Conservation (phyloP, 768 basidiomycete genomes). For the Peribolospora baueri region DNA sequence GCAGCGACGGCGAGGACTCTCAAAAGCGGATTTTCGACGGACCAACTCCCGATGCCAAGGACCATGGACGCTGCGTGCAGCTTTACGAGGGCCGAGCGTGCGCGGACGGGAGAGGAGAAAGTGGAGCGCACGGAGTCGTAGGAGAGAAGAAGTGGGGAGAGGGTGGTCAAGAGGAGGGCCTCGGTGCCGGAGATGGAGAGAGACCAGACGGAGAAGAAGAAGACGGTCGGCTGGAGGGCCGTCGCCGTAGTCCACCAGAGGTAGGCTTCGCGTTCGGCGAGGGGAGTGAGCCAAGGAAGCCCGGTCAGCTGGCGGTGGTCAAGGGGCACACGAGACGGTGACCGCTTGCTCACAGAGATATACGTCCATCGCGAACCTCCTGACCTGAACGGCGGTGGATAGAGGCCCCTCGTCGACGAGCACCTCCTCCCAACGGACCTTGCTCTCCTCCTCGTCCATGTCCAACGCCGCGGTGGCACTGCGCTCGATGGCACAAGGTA, state of each 20-base stretch:
- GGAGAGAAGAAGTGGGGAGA: constrained; percentile 42
- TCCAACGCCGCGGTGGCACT: too few relatives aligned
- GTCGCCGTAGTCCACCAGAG: constrained; percentile 7
- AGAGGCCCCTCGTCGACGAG: too few relatives aligned
- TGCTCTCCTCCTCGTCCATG: too few relatives aligned
- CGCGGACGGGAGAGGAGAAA: constrained; percentile 26
- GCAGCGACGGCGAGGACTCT: constrained; percentile 33
- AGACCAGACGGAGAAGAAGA: constrained; percentile 37
- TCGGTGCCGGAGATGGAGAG: constrained; percentile 66
- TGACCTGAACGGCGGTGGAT: too few relatives aligned
- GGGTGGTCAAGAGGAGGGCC: constrained; percentile 40
- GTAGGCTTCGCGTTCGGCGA: neutral
- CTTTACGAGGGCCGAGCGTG: constrained; percentile 28
- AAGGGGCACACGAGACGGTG: too few relatives aligned
- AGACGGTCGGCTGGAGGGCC: constrained; percentile 7
- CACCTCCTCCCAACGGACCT: too few relatives aligned
- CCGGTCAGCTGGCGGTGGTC: too few relatives aligned
- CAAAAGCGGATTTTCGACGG: constrained; percentile 9
- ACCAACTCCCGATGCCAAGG: constrained; percentile 25
- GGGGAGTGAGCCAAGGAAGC: too few relatives aligned
- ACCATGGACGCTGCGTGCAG: constrained; percentile 30
- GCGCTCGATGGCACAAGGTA: too few relatives aligned
- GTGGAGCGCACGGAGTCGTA: constrained; percentile 15
- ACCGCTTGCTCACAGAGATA: constrained; percentile 12
- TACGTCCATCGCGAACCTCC: constrained; percentile 11